Percentiles rank a stretch among this genome's conserved stretches.
phyloP scores from a whole-genome alignment of 1,284 basidiomycete species.

The Apiotrichum montevideense region DNA sequence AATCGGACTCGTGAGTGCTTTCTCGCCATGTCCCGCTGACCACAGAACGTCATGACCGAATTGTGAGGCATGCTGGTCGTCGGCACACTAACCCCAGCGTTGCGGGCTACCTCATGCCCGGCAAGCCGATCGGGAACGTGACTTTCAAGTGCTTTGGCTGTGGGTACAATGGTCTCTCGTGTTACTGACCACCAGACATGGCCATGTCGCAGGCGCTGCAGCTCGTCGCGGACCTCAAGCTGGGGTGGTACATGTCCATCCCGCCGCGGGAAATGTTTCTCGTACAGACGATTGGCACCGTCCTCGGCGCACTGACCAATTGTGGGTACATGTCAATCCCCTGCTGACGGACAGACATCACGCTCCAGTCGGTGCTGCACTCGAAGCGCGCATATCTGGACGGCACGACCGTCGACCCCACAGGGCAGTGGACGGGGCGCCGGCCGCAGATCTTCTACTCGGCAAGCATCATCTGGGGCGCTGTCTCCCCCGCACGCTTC shows the following conservation, averaged over 20 bases:
- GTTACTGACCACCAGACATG: constrained; percentile 40
- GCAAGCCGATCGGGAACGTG: constrained; percentile 51
- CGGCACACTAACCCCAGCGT: constrained; percentile 26
- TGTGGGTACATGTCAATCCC: constrained; percentile 20
- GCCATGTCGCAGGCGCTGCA: constrained; percentile 47
- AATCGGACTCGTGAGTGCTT: constrained; percentile 42
- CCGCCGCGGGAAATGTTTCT: constrained; percentile 50
- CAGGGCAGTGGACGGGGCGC: constrained; percentile 47
- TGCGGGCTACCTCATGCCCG: constrained; percentile 50
- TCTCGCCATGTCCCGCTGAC: not conserved
- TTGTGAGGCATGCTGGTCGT: constrained; percentile 30
- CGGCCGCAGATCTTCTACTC: constrained; percentile 45
- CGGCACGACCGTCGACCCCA: constrained; percentile 48
- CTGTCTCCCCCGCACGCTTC: constrained; percentile 49
- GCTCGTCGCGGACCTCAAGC: constrained; percentile 50
- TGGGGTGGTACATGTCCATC: constrained; percentile 47
- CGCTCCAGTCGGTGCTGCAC: constrained; percentile 45
- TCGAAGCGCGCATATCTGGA: constrained; percentile 43
- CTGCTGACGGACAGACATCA: constrained; percentile 34
- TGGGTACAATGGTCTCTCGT: constrained; percentile 12
- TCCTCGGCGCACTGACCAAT: constrained; percentile 49
- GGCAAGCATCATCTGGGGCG: constrained; percentile 48
- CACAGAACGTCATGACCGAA: constrained; percentile 49
- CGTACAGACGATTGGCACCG: constrained; percentile 49
- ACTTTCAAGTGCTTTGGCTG: constrained; percentile 47